Conservation (phyloP, 441 rosid species). For the Arabidopsis hybrid region DNA sequence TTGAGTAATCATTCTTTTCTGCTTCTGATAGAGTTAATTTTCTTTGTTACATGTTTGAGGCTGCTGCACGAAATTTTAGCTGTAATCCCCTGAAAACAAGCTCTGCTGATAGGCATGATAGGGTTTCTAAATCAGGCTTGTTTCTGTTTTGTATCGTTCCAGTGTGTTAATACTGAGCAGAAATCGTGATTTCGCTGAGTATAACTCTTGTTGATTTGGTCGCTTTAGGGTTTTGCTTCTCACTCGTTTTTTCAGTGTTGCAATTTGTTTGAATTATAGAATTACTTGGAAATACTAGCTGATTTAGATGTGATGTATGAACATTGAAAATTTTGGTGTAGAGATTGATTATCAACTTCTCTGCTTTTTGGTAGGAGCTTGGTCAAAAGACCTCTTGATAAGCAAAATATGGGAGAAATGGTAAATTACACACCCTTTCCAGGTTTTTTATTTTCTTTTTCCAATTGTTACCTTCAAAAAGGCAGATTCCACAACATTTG, state of each 20-base stretch:
- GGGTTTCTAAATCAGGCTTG: constrained; percentile 17
- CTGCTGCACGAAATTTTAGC: neutral
- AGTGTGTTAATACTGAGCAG: neutral
- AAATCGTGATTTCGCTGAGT: constrained; percentile 18
- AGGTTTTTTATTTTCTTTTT: neutral
- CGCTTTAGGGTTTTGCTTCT: constrained; percentile 18
- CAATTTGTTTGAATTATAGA: neutral
- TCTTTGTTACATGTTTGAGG: constrained; percentile 7
- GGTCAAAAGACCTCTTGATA: constrained; percentile 1
- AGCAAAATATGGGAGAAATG: constrained; percentile 63
- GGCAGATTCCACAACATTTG: constrained; percentile 7
- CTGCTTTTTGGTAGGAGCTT: neutral
- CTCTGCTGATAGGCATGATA: constrained; percentile 11
- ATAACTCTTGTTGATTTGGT: constrained; percentile 12
- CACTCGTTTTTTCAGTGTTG: neutral
- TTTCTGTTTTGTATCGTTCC: neutral
- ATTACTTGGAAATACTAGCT: neutral
- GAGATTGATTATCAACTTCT: constrained; percentile 25
- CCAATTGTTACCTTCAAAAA: neutral
- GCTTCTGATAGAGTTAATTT: neutral
- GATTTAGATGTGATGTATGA: constrained; percentile 9
- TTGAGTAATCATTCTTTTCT: constrained; percentile 5
- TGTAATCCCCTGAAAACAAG: constrained; percentile 10
- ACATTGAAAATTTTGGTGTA: constrained; percentile 9
- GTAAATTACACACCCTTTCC: constrained; percentile 39